These are phyloP conservation scores for Candida sonorensis DNA, from an alignment of 805 yeast species.

Conservation along the genomic window DNA sequence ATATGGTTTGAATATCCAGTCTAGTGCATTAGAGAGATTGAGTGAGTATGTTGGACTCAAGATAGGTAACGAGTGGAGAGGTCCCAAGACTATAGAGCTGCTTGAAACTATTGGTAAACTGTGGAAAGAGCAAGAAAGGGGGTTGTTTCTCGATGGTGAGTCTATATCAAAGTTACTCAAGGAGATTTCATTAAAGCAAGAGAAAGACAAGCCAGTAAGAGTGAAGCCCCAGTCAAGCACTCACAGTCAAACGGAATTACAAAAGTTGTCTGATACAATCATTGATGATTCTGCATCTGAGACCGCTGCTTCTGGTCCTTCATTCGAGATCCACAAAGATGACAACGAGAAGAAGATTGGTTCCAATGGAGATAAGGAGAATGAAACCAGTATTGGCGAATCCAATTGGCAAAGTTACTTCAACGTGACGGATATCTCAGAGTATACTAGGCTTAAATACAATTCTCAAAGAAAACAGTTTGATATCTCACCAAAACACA, in stretches of 20 bases:
- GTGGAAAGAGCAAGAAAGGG: conserved; percentile 90
- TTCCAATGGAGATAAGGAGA: too few species aligned
- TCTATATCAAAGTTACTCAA: conserved; percentile 57
- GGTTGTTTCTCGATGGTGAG: conserved; percentile 75
- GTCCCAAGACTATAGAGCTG: conserved; percentile 50
- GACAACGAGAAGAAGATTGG: too few species aligned
- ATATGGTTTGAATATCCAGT: conserved; percentile 83
- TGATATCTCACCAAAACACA: conserved; percentile 27
- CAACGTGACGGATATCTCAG: conserved; percentile 53
- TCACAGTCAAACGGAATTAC: too few species aligned
- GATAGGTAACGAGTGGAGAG: conserved; percentile 86
- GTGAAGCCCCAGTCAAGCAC: conserved; percentile 2
- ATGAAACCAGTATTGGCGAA: too few species aligned
- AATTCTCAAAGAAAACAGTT: conserved; percentile 59
- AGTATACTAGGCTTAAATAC: conserved; percentile 60
- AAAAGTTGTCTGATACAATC: too few species aligned
- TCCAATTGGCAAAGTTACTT: conserved; percentile 73
- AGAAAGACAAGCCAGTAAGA: conserved; percentile 6
- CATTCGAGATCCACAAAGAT: conserved; percentile 13
- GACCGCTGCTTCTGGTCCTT: neutral
- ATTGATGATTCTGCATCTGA: conserved; percentile 1
- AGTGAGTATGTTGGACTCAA: conserved; percentile 70
- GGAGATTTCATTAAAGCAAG: conserved; percentile 32
- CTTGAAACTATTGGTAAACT: conserved; percentile 71
- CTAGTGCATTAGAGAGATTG: conserved; percentile 69